These are phyloP conservation scores for Stephania japonica DNA, from an alignment of 164 flowering plant genomes.

Conservation along the genomic window DNA sequence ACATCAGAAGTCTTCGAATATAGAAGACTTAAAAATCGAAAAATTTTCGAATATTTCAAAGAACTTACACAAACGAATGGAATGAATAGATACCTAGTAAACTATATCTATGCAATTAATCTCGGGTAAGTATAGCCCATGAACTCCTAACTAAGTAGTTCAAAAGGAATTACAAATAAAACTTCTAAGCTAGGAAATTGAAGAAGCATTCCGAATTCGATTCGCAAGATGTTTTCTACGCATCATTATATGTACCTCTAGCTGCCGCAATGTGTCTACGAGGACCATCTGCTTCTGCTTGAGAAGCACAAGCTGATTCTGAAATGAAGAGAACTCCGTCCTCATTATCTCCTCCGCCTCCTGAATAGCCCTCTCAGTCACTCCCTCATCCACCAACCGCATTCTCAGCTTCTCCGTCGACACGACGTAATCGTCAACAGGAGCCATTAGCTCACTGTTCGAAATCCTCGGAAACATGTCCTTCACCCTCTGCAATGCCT, in stretches of 20 bases:
- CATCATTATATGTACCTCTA: conserved; percentile 63
- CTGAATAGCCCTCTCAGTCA: conserved; percentile 61
- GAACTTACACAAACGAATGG: background rate
- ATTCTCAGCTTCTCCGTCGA: conserved; percentile 83
- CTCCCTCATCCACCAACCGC: conserved; percentile 67
- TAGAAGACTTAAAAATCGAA: too few species aligned
- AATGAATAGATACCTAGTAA: background rate
- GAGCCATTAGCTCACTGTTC: conserved; percentile 78
- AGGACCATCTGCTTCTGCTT: conserved; percentile 83
- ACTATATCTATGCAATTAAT: background rate
- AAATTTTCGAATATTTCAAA: background rate
- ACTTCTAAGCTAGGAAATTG: conserved; percentile 1
- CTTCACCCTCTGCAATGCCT: conserved; percentile 85
- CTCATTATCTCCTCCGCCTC: conserved; percentile 51
- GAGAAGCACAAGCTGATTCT: conserved; percentile 60
- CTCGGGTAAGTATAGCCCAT: background rate
- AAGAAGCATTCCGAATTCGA: conserved; percentile 18
- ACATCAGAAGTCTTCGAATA: background rate
- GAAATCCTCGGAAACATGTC: conserved; percentile 92
- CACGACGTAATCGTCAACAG: conserved; percentile 33
- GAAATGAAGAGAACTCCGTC: conserved; percentile 40
- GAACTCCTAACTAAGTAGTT: conserved; percentile 2
- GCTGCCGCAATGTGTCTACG: conserved; percentile 68
- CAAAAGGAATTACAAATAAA: background rate
- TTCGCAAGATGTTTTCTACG: conserved; percentile 11